Base-by-base conservation (phyloP, 2,329 filamentous ascomycete genomes). In the Penicillium sp. region DNA sequence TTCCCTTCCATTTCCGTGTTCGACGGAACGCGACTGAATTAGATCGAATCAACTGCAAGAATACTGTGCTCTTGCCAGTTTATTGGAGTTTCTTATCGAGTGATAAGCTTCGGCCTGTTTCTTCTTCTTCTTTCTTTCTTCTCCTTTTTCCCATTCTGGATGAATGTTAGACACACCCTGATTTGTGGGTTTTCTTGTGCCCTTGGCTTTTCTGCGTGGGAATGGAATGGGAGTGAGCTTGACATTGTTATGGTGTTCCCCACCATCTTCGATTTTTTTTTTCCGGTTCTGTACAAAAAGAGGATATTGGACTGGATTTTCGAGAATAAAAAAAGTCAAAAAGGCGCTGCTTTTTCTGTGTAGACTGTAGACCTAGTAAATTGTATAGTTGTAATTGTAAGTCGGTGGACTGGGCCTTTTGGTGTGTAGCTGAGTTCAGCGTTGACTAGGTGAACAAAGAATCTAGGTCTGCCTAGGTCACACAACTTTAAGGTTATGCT, bases 251-350 rank as follows among this genome's bases (percentile, higher is more conserved):
- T 55, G 56, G 56, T 67, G 66, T 60, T 64, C 56, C 26, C 42
- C 53, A 59, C 64, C 58, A 61, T 60, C 53, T 50, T 58, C 58
- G 40, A 26, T 22, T 17, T 30, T 28, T n/a, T 56, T 65, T n/a
- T 56, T 65, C 63, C 60, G 66, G 65, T 67, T 67, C 59, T 70
- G 68, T 70, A 70, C 58, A 68, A 70, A 51, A 66, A 68, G 58
- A 63, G 53, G 65, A 54, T 66, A 69, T 40, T 49, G 58, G 63
- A 57, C 37, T 54, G 51, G 33, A 26, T 28, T 64, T 58, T 60
- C 61, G 67, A 69, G 59, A 63, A 65, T 65, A 67, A 62, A 67
- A 65, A 61, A 65, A 59, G 61, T 60, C 37, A 61, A 68, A 65
- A 68, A 51, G 22, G 19, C 17, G 40, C 15, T 42, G 24, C 24